Evolutionary conservation across 2,329 filamentous ascomycete species (phyloP), one percentile per base, ranked within the genome.

Genomic region (Stenocarpella maydis): DNA sequence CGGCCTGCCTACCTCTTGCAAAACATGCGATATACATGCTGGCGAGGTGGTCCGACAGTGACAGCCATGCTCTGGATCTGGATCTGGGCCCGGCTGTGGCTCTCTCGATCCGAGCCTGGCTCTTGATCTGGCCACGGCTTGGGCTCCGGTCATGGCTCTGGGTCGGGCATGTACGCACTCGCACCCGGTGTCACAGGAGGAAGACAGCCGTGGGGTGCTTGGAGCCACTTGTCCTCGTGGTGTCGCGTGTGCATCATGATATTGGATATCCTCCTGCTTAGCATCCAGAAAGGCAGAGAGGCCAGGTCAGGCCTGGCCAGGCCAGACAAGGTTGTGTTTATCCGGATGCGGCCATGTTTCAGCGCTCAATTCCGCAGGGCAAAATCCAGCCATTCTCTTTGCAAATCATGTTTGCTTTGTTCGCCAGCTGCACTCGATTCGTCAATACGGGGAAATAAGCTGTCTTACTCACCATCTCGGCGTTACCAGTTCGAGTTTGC

Each of bases 311-410:
- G 26, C 15, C 26, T 17, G 49, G 24, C 49, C 24, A 47, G 37
- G 41, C 41, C 58, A 45, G 58, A 21, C 58, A 14, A 47, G 58
- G 58, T 47, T 61, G 58, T 61, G 58, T 58, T 67, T 67, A 58
- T 49, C 64, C 64, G 64, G 64, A 67, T 67, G 64, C 64, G 64
- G 64, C 50, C 41, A 55, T 67, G 64, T 67, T 67, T 67, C 64
- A 67, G 64, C 41, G 31, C 41, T 49, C 64, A 45, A 58, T 55
- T 55, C 64, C 52, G 53, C 52, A 67, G 53, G 53, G 21, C 2
- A 45, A 39, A 43, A 24, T 39, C 21, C 64, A 37, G 37, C 52
- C 64, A 34, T 55, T 39, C n/a, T 49, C 52, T 67, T 41, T 58
- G 52, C 52, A 67, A 31, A 58, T 58, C 64, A 54, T 41, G 54